Conservation (phyloP, 2,329 filamentous ascomycete genomes). For the Aspergillus aculeatus region DNA sequence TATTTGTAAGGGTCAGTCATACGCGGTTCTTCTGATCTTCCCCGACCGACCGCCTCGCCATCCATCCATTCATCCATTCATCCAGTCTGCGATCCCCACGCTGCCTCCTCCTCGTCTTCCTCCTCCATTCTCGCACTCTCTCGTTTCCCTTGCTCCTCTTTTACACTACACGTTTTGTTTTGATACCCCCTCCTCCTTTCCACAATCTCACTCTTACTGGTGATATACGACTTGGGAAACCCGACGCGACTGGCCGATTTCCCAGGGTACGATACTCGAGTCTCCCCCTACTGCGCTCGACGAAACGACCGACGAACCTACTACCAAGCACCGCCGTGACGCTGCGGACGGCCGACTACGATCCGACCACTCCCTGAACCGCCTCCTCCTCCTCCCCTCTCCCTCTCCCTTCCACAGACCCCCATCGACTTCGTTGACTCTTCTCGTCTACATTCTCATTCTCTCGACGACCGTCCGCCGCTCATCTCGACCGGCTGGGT, state of each 20-base stretch:
- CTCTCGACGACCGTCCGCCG: conserved; percentile 20
- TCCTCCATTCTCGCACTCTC: conserved; percentile 5
- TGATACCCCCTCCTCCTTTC: conserved; percentile 1
- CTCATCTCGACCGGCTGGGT: conserved; percentile 30
- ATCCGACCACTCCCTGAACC: conserved; percentile 17
- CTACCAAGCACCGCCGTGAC: conserved; percentile 3
- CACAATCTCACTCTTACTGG: conserved; percentile 3
- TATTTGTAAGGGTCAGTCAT: neutral
- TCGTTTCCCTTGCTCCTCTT: neutral
- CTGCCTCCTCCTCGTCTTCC: conserved; percentile 8
- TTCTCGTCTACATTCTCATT: conserved; percentile 3
- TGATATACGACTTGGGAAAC: neutral
- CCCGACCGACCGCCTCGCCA: conserved; percentile 28
- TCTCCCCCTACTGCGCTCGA: conserved; percentile 16
- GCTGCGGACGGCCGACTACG: conserved; percentile 17
- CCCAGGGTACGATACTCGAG: conserved; percentile 18
- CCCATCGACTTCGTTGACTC: conserved; percentile 7
- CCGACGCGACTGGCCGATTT: conserved; percentile 14
- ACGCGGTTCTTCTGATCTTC: conserved; percentile 11
- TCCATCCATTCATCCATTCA: conserved; percentile 25
- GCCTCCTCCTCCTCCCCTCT: conserved; percentile 3
- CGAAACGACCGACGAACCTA: conserved; percentile 1
- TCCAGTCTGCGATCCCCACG: conserved; percentile 23
- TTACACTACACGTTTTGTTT: neutral
- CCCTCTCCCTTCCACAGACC: conserved; percentile 1